phyloP scores from a whole-genome alignment of 2,329 filamentous ascomycete genomes.

The Coniella lustricola region DNA sequence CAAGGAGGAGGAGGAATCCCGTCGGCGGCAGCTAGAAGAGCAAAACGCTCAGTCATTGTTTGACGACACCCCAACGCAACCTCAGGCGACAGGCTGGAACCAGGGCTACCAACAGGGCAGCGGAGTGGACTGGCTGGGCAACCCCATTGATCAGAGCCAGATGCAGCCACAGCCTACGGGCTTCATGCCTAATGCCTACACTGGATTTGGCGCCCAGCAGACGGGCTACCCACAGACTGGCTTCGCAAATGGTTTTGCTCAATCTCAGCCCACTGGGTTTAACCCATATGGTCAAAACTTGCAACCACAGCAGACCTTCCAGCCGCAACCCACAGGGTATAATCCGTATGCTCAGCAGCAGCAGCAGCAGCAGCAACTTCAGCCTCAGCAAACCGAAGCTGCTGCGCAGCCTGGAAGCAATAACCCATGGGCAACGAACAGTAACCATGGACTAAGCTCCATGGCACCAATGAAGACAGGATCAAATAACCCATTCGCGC shows the following conservation, averaged over 20 bases:
- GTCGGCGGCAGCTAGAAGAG: conserved; percentile 79
- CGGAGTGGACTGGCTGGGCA: conserved; percentile 95
- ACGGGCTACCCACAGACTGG: conserved; percentile 52
- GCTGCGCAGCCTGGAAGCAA: conserved; percentile 74
- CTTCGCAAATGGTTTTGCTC: conserved; percentile 60
- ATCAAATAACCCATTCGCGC: conserved; percentile 94
- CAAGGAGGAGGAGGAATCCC: conserved; percentile 86
- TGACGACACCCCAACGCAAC: conserved; percentile 64
- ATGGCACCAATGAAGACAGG: conserved; percentile 82
- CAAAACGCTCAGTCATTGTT: conserved; percentile 83
- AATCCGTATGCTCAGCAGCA: conserved; percentile 43
- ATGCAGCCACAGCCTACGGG: conserved; percentile 75
- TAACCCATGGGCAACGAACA: conserved; percentile 80
- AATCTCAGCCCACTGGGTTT: conserved; percentile 60
- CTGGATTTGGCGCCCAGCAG: conserved; percentile 41
- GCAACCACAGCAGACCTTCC: conserved; percentile 37
- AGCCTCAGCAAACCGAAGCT: conserved; percentile 51
- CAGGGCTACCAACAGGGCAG: conserved; percentile 97
- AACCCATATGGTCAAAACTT: conserved; percentile 58
- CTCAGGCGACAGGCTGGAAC: conserved; percentile 84
- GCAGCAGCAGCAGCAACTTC: conserved; percentile 43
- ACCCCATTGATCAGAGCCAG: conserved; percentile 75
- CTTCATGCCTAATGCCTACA: conserved; percentile 52
- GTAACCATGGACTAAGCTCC: conserved; percentile 50
- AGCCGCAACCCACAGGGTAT: conserved; percentile 45